Conservation (phyloP, 1,139 yeast genomes). For the Geotrichum fermentans region DNA sequence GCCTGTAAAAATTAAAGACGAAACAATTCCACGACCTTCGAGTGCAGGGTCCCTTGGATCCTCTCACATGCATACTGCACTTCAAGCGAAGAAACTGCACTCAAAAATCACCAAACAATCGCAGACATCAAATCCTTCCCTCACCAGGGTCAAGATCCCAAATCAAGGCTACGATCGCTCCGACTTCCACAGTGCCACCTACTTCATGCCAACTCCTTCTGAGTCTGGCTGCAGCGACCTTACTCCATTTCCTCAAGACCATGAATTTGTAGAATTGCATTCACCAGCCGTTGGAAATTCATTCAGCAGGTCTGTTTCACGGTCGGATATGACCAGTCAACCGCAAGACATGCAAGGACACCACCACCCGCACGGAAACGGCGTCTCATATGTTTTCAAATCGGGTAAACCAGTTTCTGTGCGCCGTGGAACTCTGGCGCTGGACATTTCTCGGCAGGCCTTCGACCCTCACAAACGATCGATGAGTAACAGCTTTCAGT, state of each 20-base stretch:
- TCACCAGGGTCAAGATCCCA: not conserved
- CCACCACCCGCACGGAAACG: not conserved
- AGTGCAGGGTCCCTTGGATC: not conserved
- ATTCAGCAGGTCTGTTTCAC: not conserved
- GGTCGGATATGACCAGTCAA: not conserved
- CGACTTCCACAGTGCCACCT: conserved; percentile 8
- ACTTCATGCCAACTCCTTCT: conserved; percentile 33
- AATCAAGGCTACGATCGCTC: not conserved
- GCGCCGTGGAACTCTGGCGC: not conserved
- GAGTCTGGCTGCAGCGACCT: conserved; percentile 30
- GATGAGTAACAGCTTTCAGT: not conserved
- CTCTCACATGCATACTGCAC: not conserved
- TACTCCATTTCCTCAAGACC: conserved; percentile 11
- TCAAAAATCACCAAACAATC: conserved; percentile 8
- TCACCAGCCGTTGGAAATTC: too few relatives aligned
- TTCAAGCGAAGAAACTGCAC: conserved; percentile 12
- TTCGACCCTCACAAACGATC: not conserved
- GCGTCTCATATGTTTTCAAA: not conserved
- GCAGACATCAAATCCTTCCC: not conserved
- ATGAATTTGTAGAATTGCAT: conserved; percentile 2
- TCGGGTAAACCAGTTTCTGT: not conserved
- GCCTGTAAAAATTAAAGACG: not conserved
- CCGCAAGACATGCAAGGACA: not conserved
- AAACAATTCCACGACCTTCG: not conserved
- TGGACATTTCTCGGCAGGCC: not conserved